A percentile compares a stretch with the other conserved stretches of the same genome.
These are phyloP conservation scores for Penicillium herquei DNA, from an alignment of 495 filamentous ascomycete species.

Conservation along the genomic window DNA sequence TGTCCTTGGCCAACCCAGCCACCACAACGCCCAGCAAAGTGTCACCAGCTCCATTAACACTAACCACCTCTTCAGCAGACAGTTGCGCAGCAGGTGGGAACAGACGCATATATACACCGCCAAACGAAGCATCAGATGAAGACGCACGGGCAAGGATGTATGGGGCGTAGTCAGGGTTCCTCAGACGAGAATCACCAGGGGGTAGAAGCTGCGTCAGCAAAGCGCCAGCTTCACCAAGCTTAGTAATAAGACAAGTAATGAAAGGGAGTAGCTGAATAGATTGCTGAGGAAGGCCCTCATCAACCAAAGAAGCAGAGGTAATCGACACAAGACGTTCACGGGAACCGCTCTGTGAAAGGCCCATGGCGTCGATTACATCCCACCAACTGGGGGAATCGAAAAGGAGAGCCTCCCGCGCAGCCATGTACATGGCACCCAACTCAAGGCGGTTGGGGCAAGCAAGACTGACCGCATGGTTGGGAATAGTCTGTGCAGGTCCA, in stretches of 20 bases:
- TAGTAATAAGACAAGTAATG: constrained; percentile 79
- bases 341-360: constrained; percentile 53
- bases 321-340: constrained; percentile 62
- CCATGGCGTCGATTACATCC: constrained; percentile 71
- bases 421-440: constrained; percentile 68
- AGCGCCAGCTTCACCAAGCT: constrained; percentile 77
- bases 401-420: constrained; percentile 59
- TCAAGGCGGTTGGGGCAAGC: constrained; percentile 82
- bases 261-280: constrained; percentile 83
- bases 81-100: constrained; percentile 70
- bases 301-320: constrained; percentile 62
- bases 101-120: constrained; percentile 81
- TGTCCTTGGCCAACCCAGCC: constrained; percentile 55
- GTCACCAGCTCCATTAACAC: constrained; percentile 93
- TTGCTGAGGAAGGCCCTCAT: constrained; percentile 79
- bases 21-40: constrained; percentile 83
- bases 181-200: constrained; percentile 62
- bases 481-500: constrained; percentile 48
- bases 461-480: constrained; percentile 62
- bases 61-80: constrained; percentile 60
- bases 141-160: constrained; percentile 65
- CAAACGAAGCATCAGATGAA: constrained; percentile 51
- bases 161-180: constrained; percentile 54
- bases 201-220: constrained; percentile 69
- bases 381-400: constrained; percentile 73